Base-by-base conservation (phyloP, 768 basidiomycete species). In the Suillus placidus region DNA sequence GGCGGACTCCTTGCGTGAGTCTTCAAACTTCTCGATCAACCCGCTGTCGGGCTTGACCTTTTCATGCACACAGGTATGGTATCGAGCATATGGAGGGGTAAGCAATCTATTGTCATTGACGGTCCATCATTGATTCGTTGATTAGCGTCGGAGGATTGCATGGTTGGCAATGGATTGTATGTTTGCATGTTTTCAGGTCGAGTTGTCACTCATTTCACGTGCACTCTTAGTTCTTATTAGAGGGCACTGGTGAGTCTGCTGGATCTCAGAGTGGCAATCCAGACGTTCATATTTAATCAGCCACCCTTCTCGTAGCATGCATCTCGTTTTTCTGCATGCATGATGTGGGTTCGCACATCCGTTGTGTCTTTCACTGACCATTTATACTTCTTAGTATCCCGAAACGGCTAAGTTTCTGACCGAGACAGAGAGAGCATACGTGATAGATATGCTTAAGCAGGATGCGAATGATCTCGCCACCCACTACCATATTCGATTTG, bases 321-420 rank as follows among this genome's bases (percentile, higher is more conserved):
- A 35, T 6, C 4, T 67, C 76, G 35, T 87, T 80, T 71, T 87
- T 84, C 71, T 80, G 80, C 72, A 83, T 88, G 77, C 75, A 87
- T 65, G 86, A 88, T 72, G 84, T 84, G 62, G 47, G 82, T 49
- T 14, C 14, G 8, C 16, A 34, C 6, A 34, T 45, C 49, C 13
- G 63, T 62, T 55, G 32, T 45, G 3, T 55, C 9, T 51, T 35
- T 10, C 30, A 18, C 37, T 57, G 64, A 9, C 45, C 7, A 34
- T 20, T 32, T 1, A 57, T 13, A 20, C 56, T 16, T 30, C 2
- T 43, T 65, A 85, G 84, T 87, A 84, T 72, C 86, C 87, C 32
- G 82, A 84, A 67, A 88, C 87, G 1, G 87, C 87, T 13, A 79
- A 74, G 30, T 89, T 88, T 76, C 73, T 88, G 64, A 82, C 79